Conservation (phyloP, 2,329 filamentous ascomycete species). For the Chaetomium sp. region DNA sequence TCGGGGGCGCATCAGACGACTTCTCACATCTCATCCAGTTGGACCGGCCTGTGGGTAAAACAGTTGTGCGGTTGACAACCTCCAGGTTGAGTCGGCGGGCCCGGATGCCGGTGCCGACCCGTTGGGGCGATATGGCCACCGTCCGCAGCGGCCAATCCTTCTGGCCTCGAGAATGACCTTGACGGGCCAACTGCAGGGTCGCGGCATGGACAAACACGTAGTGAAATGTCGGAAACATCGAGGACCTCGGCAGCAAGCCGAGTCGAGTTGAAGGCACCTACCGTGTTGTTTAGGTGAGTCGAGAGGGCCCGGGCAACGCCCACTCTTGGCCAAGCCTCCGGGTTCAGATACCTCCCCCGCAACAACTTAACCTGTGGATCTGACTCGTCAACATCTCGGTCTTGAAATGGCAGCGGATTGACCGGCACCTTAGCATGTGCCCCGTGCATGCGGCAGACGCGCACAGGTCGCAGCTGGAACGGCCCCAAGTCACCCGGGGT, state of each 20-base stretch:
- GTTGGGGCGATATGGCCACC: constrained; percentile 22
- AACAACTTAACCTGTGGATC: not conserved
- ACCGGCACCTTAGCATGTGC: constrained; percentile 8
- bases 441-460: constrained; percentile 11
- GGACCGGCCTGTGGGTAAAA: constrained; percentile 29
- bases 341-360: not conserved
- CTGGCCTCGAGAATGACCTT: not conserved
- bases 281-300: not conserved
- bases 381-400: not conserved
- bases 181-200: constrained; percentile 17
- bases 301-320: not conserved
- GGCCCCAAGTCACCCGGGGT: constrained; percentile 24
- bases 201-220: constrained; percentile 18
- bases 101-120: constrained; percentile 28
- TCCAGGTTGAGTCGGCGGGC: constrained; percentile 4
- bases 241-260: constrained; percentile 17
- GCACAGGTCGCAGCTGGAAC: constrained; percentile 23
- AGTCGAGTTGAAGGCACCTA: not conserved
- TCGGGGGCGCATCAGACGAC: not conserved
- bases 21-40: constrained; percentile 22
- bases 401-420: not conserved
- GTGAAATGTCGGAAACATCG: constrained; percentile 13
- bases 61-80: constrained; percentile 27
- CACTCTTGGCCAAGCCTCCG: not conserved
- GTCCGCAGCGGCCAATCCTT: constrained; percentile 15